phyloP scores from a whole-genome alignment of 2,329 filamentous ascomycete genomes.

The Calonectria leucothoes region DNA sequence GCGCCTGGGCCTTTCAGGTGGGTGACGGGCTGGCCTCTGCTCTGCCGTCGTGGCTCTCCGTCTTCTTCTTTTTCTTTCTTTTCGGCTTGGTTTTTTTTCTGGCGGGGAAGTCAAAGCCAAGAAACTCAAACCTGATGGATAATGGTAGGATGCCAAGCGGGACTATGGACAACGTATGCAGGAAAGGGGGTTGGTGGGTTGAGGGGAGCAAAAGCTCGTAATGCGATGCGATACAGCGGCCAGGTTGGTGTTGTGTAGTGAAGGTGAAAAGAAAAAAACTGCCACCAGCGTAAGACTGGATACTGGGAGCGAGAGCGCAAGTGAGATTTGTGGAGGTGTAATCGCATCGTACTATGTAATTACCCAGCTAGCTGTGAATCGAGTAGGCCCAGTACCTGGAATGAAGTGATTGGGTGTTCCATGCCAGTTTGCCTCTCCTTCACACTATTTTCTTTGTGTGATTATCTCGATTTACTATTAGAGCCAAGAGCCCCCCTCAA shows the following conservation, averaged over 20 bases:
- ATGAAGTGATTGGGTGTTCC: neutral
- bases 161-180: neutral
- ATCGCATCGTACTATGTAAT: conserved; percentile 19
- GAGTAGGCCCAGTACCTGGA: neutral
- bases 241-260: conserved; percentile 1
- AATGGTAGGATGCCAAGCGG: neutral
- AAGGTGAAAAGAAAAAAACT: conserved; percentile 8
- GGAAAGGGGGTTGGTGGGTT: neutral
- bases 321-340: conserved; percentile 25
- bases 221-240: neutral
- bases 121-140: conserved; percentile 2
- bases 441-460: neutral
- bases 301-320: conserved; percentile 18
- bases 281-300: conserved; percentile 12
- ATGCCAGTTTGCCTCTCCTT: neutral
- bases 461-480: neutral
- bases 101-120: conserved; percentile 2
- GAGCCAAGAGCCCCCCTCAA: neutral
- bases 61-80: neutral
- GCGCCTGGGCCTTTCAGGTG: conserved; percentile 9
- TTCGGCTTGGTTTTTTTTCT: neutral
- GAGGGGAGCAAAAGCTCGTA: conserved; percentile 18
- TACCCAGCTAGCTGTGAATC: neutral
- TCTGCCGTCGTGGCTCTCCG: neutral
- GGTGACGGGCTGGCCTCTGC: conserved; percentile 7